Evolutionary conservation across 345 rosid species (phyloP).

Genomic region (Garcia nutans): DNA sequence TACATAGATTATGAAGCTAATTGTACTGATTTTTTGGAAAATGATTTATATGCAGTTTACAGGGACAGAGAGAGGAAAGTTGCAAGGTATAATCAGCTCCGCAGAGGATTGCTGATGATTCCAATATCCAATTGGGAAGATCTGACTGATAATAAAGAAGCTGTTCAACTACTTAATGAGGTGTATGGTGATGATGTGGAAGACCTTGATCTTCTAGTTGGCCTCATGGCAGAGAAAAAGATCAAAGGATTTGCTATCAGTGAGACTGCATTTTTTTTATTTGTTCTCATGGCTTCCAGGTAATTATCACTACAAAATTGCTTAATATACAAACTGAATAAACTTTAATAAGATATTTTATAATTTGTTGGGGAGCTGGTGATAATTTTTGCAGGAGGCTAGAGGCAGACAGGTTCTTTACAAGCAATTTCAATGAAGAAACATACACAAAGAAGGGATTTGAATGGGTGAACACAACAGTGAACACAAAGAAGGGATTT

Average conservation of each 20-base stretch:
- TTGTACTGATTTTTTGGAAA: background rate
- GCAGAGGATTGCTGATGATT: constrained; percentile 40
- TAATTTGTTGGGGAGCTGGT: background rate
- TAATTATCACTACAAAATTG: no score
- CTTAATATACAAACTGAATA: no score
- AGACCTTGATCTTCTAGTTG: constrained; percentile 50
- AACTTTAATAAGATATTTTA: no score
- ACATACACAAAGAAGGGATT: constrained; percentile 56
- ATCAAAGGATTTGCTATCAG: constrained; percentile 65
- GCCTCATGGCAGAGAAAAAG: constrained; percentile 65
- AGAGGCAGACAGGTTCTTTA: constrained; percentile 59
- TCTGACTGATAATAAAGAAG: constrained; percentile 50
- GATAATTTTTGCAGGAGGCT: constrained; percentile 46
- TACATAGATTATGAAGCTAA: no score
- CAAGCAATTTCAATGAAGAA: constrained; percentile 47
- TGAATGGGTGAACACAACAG: no score
- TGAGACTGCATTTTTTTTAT: constrained; percentile 56
- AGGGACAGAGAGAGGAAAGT: constrained; percentile 66
- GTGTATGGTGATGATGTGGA: constrained; percentile 57
- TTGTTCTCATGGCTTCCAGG: constrained; percentile 57
- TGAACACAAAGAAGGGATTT: no score
- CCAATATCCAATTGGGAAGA: constrained; percentile 64
- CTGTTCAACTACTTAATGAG: constrained; percentile 35
- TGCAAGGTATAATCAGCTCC: constrained; percentile 54
- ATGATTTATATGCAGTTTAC: constrained; percentile 31